Evolutionary conservation across 495 filamentous ascomycete species (phyloP), one percentile per base, ranked within the genome.

Genomic region (Aspergillus nanangensis): DNA sequence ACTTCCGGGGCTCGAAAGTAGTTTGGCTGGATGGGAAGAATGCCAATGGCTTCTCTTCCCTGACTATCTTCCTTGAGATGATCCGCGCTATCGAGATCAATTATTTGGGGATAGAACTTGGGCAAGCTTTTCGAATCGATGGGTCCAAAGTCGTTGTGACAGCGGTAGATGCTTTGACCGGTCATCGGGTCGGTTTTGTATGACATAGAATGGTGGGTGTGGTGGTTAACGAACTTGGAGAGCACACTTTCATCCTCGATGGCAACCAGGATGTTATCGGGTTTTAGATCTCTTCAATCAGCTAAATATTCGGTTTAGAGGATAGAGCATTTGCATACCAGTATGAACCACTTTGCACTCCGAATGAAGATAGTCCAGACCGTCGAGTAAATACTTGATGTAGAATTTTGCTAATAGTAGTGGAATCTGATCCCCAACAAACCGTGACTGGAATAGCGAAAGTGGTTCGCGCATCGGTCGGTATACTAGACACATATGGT

Each of bases 41-140:
- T 48, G 8, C 47, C 44, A 19, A 54, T 13, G 41, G 37, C 10
- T 2, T 9, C 22, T 17, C 17, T 40, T 10, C 32, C 37, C 34
- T 37, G 20, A 29, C 50, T 42, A 29, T 38, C 18, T 14, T 4
- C 38, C 29, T 17, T 20, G 34, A 20, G 34, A 27, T n/a, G n/a
- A 22, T 24, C 32, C 17, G 87, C 87, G 9, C 88, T 69, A 38
- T 87, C 87, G 60, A 92, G 90, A 69, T 90, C 87, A 62, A 83
- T 86, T 50, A 90, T 88, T 69, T 90, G 88, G 50, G 52, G 53
- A 23, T 21, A 22, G 21, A 56, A 39, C 17, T 55, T 59, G 10
- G 45, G 44, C 10, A 49, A 32, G 25, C 40, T 38, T 38, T 48
- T 55, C 18, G 1, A 11, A 17, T 49, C 38, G 9, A 65, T 29